Base-by-base conservation (phyloP, 2,329 filamentous ascomycete genomes). In the Colletotrichum tropicale region DNA sequence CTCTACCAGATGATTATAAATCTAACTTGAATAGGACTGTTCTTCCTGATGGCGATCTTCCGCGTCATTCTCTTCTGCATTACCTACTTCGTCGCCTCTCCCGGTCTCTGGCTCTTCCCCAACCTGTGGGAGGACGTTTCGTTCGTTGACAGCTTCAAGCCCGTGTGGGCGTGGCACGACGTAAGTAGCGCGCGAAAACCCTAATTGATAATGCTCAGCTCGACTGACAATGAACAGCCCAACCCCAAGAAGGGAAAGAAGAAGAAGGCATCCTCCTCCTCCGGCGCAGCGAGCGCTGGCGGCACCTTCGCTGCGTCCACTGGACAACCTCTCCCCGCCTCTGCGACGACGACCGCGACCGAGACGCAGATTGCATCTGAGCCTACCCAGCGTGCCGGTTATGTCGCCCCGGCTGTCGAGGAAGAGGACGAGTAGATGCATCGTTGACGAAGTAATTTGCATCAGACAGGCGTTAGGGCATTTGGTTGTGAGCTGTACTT, bases 101-200 rank as follows among this genome's bases (percentile, higher is more conserved):
- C 97, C 4, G 97, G 97, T 81, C 89, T 99, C n/a, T 99, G 97
- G 97, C 90, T 99, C 60, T 99, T 96, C 87, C 97, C 97, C 65
- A 99, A 99, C 83, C 88, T 99, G 24, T 99, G 98, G 88, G 97
- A 99, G 84, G 97, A 99, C 83, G 97, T 99, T 32, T 98, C 96
- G 9, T 98, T 99, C 87, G 94, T 99, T 85, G 97, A 99, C 84
- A 98, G 95, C 81, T 99, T 99, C 90, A 94, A 94, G 82, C 97
- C 97, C 24, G 87, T 98, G 8, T 99, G 97, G 96, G 97, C 95
- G 76, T 99, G 97, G 97, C 97, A 99, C 85, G 96, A 98, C 91
- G 95, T 98, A 83, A 85, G 91, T 85, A 28, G 38, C 5, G 30
- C 30, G 48, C 60, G 16, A 15, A 61, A 12, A 30, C 13, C 16